phyloP scores from a whole-genome alignment of 306 rosid genomes.

The Gastrolobium bilobum region DNA sequence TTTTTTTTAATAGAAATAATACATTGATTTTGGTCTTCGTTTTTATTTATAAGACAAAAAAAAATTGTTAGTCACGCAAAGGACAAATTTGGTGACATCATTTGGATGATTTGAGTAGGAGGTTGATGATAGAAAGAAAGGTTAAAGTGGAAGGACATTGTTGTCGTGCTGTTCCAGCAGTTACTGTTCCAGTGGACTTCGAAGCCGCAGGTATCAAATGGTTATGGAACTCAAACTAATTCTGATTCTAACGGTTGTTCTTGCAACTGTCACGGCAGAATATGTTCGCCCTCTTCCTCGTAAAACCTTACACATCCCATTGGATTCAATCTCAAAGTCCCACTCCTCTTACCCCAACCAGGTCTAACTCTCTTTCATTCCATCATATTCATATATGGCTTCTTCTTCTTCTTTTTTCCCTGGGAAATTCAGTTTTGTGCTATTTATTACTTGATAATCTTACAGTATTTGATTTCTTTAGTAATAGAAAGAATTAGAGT shows the following conservation, averaged over 20 bases:
- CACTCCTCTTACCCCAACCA: slow-evolving; percentile 80
- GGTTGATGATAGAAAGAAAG: not conserved
- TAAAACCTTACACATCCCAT: slow-evolving; percentile 60
- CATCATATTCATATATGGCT: not conserved
- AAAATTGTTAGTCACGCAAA: not conserved
- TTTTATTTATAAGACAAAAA: not conserved
- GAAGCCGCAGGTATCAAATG: not conserved
- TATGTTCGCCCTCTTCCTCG: slow-evolving; percentile 87
- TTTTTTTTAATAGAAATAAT: too few relatives aligned
- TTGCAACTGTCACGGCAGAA: slow-evolving; percentile 53
- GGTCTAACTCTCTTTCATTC: slow-evolving; percentile 49
- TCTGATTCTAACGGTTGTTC: slow-evolving; percentile 30
- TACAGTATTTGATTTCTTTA: not conserved
- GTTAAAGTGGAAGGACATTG: slow-evolving; percentile 19
- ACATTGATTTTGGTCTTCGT: too few relatives aligned
- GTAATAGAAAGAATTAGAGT: not conserved
- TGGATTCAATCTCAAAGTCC: slow-evolving; percentile 48
- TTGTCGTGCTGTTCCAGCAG: slow-evolving; percentile 32
- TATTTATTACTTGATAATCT: not conserved
- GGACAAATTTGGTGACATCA: slow-evolving; percentile 22
- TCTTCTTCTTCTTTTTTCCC: not conserved
- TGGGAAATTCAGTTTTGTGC: not conserved
- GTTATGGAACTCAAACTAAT: slow-evolving; percentile 59
- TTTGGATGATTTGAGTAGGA: not conserved
- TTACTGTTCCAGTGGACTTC: slow-evolving; percentile 17